These are phyloP conservation scores for Incumbomyces lentus DNA, from an alignment of 2,329 filamentous ascomycete species.

Conservation along the genomic window DNA sequence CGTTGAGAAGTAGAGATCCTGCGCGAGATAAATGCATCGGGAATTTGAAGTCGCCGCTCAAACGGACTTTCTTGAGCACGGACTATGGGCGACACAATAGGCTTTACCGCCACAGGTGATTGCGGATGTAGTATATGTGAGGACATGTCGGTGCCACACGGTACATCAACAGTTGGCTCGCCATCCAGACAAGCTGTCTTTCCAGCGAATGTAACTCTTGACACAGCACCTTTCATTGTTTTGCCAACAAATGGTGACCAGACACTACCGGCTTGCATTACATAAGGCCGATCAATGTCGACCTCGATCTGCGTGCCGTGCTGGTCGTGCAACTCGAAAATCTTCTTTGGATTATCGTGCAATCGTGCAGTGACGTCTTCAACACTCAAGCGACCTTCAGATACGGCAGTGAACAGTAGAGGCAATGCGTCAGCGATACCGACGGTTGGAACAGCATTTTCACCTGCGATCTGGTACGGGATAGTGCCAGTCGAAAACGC, in stretches of 20 bases:
- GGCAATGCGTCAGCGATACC: slow-evolving; percentile 66
- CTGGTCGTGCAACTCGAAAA: slow-evolving; percentile 75
- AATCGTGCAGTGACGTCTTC: slow-evolving; percentile 62
- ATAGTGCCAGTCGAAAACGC: slow-evolving; percentile 70
- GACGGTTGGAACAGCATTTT: slow-evolving; percentile 48
- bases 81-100: slow-evolving; percentile 32
- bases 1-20: slow-evolving; percentile 19
- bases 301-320: slow-evolving; percentile 62
- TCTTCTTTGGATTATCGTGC: slow-evolving; percentile 68
- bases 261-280: slow-evolving; percentile 39
- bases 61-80: slow-evolving; percentile 28
- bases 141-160: slow-evolving; percentile 66
- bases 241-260: slow-evolving; percentile 68
- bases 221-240: slow-evolving; percentile 57
- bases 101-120: slow-evolving; percentile 47
- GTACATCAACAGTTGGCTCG: slow-evolving; percentile 45
- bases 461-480: slow-evolving; percentile 61
- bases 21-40: slow-evolving; percentile 9
- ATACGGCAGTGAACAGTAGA: slow-evolving; percentile 63
- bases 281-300: slow-evolving; percentile 63
- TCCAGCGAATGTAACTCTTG: slow-evolving; percentile 65
- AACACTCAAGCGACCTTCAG: slow-evolving; percentile 61
- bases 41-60: slow-evolving; percentile 21
- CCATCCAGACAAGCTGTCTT: slow-evolving; percentile 68
- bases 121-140: slow-evolving; percentile 43